A percentile compares a stretch with the other conserved stretches of the same genome.
Conservation (phyloP, 2,329 filamentous ascomycete genomes). For the Geosmithia putterillii region DNA sequence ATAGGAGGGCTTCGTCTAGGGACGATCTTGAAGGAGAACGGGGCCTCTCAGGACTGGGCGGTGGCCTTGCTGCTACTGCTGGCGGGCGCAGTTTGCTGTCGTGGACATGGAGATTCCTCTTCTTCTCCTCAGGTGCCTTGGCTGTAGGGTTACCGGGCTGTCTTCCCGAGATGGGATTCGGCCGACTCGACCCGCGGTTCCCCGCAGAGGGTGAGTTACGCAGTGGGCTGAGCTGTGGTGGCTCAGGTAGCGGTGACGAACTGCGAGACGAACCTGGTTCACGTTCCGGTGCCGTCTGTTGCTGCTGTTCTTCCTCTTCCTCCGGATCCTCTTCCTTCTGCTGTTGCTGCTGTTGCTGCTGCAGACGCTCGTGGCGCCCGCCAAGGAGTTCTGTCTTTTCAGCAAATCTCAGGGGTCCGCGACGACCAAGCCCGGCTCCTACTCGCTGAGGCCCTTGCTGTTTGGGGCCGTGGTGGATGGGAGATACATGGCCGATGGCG, state of each 20-base stretch:
- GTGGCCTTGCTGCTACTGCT: constrained; percentile 2
- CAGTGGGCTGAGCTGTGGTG: constrained; percentile 37
- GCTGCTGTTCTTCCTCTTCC: constrained; percentile 31
- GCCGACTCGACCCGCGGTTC: constrained; percentile 24
- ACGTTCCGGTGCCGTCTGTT: constrained; percentile 19
- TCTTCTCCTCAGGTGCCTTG: constrained; percentile 32
- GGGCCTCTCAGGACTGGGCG: neutral
- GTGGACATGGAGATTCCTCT: constrained; percentile 23
- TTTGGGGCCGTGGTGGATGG: too few relatives aligned
- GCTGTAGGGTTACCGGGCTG: constrained; percentile 29
- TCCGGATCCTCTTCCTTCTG: constrained; percentile 8
- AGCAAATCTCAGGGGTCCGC: neutral
- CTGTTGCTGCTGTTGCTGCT: neutral
- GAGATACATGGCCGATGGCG: constrained; percentile 6
- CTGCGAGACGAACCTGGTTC: constrained; percentile 15
- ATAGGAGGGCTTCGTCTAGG: constrained; percentile 19
- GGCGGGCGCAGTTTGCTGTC: neutral
- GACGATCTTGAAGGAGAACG: constrained; percentile 17
- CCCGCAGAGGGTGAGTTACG: constrained; percentile 38
- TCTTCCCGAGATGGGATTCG: constrained; percentile 10
- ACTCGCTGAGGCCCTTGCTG: neutral
- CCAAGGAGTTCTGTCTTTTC: too few relatives aligned
- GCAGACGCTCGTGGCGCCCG: too few relatives aligned
- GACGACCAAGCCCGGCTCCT: neutral
- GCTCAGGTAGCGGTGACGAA: constrained; percentile 32